These are phyloP conservation scores for Pleurotus eryngii DNA, from an alignment of 768 basidiomycete genomes.

Conservation along the genomic window DNA sequence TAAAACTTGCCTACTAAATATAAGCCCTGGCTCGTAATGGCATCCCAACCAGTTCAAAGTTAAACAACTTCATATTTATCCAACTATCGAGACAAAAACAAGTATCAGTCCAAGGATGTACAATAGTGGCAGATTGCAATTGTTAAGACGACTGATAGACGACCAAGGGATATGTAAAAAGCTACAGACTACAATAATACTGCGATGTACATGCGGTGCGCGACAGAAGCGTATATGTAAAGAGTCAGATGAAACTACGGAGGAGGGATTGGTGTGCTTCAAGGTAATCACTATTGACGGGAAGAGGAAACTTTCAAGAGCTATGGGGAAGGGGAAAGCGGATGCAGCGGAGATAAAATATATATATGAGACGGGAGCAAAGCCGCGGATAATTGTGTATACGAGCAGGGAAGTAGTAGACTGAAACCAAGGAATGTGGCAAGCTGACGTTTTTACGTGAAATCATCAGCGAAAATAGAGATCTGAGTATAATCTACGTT, in stretches of 20 bases:
- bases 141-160: neutral
- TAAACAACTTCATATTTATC: neutral
- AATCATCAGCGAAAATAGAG: neutral
- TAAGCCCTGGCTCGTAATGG: neutral
- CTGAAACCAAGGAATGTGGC: neutral
- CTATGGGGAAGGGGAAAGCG: neutral
- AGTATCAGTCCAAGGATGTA: neutral
- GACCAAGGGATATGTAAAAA: neutral
- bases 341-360: slow-evolving; percentile 7
- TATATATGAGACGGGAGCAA: neutral
- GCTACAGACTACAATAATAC: slow-evolving; percentile 9
- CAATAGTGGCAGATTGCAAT: neutral
- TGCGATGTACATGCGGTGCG: slow-evolving; percentile 6
- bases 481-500: slow-evolving; percentile 1
- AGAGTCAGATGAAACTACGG: neutral
- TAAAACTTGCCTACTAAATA: neutral
- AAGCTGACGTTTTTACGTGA: neutral
- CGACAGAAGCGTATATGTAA: neutral
- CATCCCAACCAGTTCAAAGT: neutral
- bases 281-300: too few species aligned
- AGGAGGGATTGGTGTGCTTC: neutral
- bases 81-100: neutral
- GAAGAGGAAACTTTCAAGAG: too few species aligned
- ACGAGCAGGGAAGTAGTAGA: neutral
- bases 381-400: neutral